Evolutionary conservation across 805 yeast species (phyloP).

Genomic region (Wickerhamiella parazyma): DNA sequence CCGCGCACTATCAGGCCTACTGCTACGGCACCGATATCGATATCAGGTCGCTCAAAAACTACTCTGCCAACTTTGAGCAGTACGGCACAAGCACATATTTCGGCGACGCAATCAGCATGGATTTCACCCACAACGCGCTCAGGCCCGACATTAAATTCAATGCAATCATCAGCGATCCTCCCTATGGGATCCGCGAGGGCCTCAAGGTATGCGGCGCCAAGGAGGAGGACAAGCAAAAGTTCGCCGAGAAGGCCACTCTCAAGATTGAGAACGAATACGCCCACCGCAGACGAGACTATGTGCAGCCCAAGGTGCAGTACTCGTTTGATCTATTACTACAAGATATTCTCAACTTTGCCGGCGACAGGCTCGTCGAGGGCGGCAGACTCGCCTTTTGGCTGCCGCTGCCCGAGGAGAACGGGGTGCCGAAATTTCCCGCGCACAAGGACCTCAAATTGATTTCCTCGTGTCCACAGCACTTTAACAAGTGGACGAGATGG

Average conservation of each 20-base stretch:
- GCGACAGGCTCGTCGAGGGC: conserved; percentile 51
- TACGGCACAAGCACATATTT: conserved; percentile 46
- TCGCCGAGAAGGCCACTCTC: conserved; percentile 53
- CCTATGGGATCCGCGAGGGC: conserved; percentile 95
- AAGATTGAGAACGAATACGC: conserved; percentile 73
- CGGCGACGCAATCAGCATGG: conserved; percentile 78
- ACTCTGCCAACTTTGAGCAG: conserved; percentile 57
- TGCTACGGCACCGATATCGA: conserved; percentile 87
- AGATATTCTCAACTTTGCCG: conserved; percentile 63
- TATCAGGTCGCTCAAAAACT: conserved; percentile 62
- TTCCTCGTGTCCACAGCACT: conserved; percentile 70
- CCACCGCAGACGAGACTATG: conserved; percentile 62
- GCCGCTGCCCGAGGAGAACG: conserved; percentile 80
- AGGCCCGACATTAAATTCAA: conserved; percentile 52
- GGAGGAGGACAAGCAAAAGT: conserved; percentile 31
- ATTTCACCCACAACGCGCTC: conserved; percentile 82
- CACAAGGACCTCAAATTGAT: conserved; percentile 60
- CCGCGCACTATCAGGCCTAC: conserved; percentile 68
- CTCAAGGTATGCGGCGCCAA: conserved; percentile 82
- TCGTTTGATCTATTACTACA: conserved; percentile 62
- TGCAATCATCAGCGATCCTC: conserved; percentile 88
- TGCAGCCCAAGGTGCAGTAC: conserved; percentile 87
- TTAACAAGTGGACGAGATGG: conserved; percentile 87
- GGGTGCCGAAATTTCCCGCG: conserved; percentile 43
- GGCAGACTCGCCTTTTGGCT: conserved; percentile 93